Percentiles rank a stretch among this genome's conserved stretches.
phyloP scores from a whole-genome alignment of 768 basidiomycete species.

The Chlorophyllum brunneum region DNA sequence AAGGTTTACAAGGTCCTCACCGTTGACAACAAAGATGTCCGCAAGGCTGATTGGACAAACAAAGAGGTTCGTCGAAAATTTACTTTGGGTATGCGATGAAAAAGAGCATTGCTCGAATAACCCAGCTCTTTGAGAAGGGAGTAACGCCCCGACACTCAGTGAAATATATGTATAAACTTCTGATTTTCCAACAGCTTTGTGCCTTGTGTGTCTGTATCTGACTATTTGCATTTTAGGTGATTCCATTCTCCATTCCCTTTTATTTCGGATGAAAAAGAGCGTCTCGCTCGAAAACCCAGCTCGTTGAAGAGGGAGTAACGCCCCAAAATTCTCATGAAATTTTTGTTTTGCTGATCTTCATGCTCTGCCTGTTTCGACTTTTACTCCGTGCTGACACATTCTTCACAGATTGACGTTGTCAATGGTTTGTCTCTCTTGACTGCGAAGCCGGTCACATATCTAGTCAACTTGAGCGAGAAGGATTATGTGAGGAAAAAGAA shows the following conservation, averaged over 20 bases:
- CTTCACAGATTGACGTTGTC: slow-evolving; percentile 77
- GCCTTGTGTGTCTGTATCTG: slow-evolving; percentile 23
- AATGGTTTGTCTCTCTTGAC: slow-evolving; percentile 88
- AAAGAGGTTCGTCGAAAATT: slow-evolving; percentile 74
- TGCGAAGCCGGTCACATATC: slow-evolving; percentile 96
- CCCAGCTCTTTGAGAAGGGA: slow-evolving; percentile 96
- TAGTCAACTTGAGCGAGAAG: slow-evolving; percentile 93
- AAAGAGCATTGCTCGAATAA: slow-evolving; percentile 49
- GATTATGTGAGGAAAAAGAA: slow-evolving; percentile 98
- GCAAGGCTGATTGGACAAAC: slow-evolving; percentile 91
- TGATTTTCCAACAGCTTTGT: slow-evolving; percentile 29
- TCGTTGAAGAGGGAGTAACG: slow-evolving; percentile 95
- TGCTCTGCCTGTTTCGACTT: neutral
- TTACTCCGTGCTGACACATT: slow-evolving; percentile 7
- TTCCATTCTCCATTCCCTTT: neutral
- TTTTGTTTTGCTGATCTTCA: slow-evolving; percentile 36
- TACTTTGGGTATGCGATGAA: slow-evolving; percentile 43
- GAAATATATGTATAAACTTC: slow-evolving; percentile 56
- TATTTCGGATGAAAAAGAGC: slow-evolving; percentile 58
- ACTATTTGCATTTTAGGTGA: slow-evolving; percentile 2
- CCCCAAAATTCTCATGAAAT: slow-evolving; percentile 74
- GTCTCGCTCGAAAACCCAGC: slow-evolving; percentile 65
- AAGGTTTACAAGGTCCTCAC: slow-evolving; percentile 78
- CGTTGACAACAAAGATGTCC: slow-evolving; percentile 82
- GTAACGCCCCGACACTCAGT: slow-evolving; percentile 77